A percentile compares a stretch with the other conserved stretches of the same genome.
These are phyloP conservation scores for Petunia hybrid DNA, from an alignment of 305 asterid species.

Conservation along the genomic window DNA sequence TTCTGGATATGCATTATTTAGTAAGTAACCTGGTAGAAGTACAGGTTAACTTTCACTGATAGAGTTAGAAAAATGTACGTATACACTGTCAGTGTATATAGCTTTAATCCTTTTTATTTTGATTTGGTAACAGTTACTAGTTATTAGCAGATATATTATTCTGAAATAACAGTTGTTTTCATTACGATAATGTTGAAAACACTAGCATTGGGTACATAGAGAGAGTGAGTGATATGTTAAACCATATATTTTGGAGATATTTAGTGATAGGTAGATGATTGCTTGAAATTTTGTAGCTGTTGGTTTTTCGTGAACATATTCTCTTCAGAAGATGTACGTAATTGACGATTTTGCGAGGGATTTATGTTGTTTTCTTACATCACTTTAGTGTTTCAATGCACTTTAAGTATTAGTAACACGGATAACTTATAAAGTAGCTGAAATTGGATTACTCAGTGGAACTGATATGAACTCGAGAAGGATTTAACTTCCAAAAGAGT, in stretches of 20 bases:
- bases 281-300: background rate
- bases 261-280: constrained; percentile 8
- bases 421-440: constrained; percentile 11
- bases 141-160: background rate
- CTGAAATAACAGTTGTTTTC: background rate
- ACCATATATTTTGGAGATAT: background rate
- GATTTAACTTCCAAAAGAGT: background rate
- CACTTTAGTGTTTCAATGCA: background rate
- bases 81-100: background rate
- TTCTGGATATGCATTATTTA: too few relatives aligned
- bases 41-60: too few relatives aligned
- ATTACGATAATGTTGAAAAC: constrained; percentile 15
- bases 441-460: background rate
- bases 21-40: too few relatives aligned
- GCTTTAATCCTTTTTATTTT: background rate
- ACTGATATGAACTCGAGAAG: background rate
- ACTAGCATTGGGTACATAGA: background rate
- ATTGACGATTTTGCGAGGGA: background rate
- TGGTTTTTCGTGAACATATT: background rate
- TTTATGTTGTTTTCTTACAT: background rate
- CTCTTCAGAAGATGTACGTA: background rate
- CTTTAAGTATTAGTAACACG: background rate
- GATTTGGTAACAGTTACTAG: background rate
- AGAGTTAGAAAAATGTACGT: too few relatives aligned
- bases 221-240: background rate